These are phyloP conservation scores for Suillus weaverae DNA, from an alignment of 768 basidiomycete species.

Conservation along the genomic window DNA sequence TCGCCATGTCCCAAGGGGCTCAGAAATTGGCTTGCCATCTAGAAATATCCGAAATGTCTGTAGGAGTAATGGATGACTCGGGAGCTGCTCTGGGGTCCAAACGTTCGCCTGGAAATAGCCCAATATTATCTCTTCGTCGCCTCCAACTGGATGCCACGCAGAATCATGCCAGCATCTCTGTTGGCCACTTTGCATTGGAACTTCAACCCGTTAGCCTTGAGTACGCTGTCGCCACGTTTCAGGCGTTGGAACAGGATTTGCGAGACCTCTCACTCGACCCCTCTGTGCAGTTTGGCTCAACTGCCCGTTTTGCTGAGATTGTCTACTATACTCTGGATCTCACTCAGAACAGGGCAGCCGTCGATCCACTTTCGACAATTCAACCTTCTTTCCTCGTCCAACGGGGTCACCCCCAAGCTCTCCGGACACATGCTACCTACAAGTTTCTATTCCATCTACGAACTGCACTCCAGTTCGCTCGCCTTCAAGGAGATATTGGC, in stretches of 20 bases:
- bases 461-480: slow-evolving; percentile 48
- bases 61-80: background rate
- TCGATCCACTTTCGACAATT: slow-evolving; percentile 80
- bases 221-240: slow-evolving; percentile 20
- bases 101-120: background rate
- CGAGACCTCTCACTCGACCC: slow-evolving; percentile 11
- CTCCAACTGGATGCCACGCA: slow-evolving; percentile 2
- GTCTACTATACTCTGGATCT: slow-evolving; percentile 41
- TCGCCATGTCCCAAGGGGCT: background rate
- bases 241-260: slow-evolving; percentile 14
- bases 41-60: background rate
- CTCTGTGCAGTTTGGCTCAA: background rate
- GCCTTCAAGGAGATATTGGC: slow-evolving; percentile 9
- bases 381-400: slow-evolving; percentile 86
- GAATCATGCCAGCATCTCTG: slow-evolving; percentile 17
- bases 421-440: slow-evolving; percentile 72
- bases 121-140: background rate
- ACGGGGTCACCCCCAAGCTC: slow-evolving; percentile 60
- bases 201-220: slow-evolving; percentile 33
- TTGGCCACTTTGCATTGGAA: slow-evolving; percentile 23
- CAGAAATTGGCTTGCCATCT: background rate
- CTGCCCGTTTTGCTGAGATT: background rate
- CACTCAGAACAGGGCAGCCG: slow-evolving; percentile 49
- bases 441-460: slow-evolving; percentile 80
- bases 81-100: slow-evolving; percentile 4